Percentiles rank a stretch among this genome's conserved stretches.
These are phyloP conservation scores for Epichloe gansuensis DNA, from an alignment of 2,329 filamentous ascomycete species.

Conservation along the genomic window DNA sequence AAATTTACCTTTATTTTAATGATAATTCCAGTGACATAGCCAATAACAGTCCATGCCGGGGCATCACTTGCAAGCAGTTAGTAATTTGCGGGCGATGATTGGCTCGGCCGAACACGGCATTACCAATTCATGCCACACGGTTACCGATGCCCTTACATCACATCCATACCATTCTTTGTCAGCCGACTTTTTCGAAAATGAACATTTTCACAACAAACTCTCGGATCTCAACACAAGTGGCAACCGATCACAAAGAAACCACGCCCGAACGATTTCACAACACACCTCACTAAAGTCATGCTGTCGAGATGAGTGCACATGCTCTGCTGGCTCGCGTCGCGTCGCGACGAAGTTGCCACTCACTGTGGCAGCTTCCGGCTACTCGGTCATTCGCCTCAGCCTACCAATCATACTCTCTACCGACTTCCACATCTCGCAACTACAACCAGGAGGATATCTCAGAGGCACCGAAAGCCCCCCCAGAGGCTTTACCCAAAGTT, in stretches of 20 bases:
- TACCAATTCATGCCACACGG: constrained; percentile 9
- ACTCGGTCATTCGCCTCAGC: constrained; percentile 19
- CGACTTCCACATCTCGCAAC: constrained; percentile 28
- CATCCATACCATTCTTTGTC: background rate
- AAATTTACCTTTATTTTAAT: no score
- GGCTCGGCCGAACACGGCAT: constrained; percentile 11
- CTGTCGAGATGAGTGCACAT: constrained; percentile 30
- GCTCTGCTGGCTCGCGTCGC: constrained; percentile 27
- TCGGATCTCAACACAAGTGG: no score
- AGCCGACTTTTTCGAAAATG: background rate
- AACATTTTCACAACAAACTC: constrained; percentile 2
- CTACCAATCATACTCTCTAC: constrained; percentile 41
- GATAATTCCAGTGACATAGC: no score
- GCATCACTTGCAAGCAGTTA: background rate
- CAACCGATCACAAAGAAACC: background rate
- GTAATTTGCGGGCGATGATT: constrained; percentile 9
- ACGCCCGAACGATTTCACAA: background rate
- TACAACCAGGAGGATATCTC: constrained; percentile 29
- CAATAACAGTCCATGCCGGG: no score
- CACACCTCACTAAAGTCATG: constrained; percentile 10
- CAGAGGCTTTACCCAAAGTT: constrained; percentile 31
- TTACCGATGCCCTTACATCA: constrained; percentile 1
- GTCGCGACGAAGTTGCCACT: constrained; percentile 26
- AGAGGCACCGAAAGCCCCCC: constrained; percentile 33
- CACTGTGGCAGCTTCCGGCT: constrained; percentile 29